Evolutionary conservation across 306 rosid species (phyloP).

Genomic region (Quercus robur): DNA sequence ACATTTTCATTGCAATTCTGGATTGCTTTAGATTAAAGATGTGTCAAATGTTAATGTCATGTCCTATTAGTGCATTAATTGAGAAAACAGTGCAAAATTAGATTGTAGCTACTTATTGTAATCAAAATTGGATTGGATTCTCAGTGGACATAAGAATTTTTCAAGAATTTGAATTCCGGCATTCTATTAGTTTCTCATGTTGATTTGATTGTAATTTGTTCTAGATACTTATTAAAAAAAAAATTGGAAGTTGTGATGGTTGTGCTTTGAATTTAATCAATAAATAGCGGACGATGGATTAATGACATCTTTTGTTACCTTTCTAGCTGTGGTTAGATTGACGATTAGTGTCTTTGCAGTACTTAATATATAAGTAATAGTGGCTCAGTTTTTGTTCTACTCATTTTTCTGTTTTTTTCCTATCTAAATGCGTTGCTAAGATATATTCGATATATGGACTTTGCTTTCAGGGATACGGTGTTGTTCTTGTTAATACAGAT

Average conservation of each 20-base stretch:
- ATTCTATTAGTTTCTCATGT: no score
- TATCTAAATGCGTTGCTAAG: slow-evolving; percentile 10
- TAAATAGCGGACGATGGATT: not conserved
- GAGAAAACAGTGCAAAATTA: not conserved
- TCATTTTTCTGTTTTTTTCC: not conserved
- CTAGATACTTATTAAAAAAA: no score
- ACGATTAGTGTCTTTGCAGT: not conserved
- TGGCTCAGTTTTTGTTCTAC: not conserved
- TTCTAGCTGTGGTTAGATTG: not conserved
- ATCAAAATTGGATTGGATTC: not conserved
- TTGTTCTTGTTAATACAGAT: slow-evolving; percentile 90
- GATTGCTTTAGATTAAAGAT: not conserved
- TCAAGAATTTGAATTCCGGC: not conserved
- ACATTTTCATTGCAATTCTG: not conserved
- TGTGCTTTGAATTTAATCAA: not conserved
- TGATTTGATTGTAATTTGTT: no score
- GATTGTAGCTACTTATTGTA: not conserved
- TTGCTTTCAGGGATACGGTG: slow-evolving; percentile 77
- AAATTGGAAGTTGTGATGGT: not conserved
- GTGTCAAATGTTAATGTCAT: no score
- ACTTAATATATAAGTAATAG: not conserved
- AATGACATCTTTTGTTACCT: not conserved
- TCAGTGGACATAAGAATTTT: not conserved
- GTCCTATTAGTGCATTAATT: not conserved
- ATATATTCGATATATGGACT: slow-evolving; percentile 19